Evolutionary conservation across 2,329 filamentous ascomycete genomes (phyloP).

Genomic region (Pestalotiopsis sp.): DNA sequence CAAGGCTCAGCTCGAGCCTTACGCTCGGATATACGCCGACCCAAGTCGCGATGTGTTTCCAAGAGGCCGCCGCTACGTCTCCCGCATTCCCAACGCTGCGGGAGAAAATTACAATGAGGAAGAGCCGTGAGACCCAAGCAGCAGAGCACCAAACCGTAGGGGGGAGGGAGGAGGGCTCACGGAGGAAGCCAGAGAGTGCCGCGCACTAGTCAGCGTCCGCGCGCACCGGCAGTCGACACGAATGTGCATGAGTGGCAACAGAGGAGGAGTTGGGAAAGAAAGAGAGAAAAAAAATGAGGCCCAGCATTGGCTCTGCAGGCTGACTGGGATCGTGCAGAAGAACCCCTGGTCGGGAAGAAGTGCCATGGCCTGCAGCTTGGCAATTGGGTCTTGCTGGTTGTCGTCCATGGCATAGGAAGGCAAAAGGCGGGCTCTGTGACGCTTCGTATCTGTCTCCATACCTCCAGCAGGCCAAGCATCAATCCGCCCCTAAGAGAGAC

Average conservation of each 20-base stretch:
- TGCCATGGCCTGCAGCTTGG: conserved; percentile 1
- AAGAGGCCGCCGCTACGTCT: conserved; percentile 6
- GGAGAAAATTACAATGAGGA: conserved; percentile 32
- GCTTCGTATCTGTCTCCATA: not conserved
- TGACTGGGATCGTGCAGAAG: conserved; percentile 4
- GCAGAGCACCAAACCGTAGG: not conserved
- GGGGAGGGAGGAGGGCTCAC: no score
- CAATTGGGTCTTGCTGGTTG: not conserved
- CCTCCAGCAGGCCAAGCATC: not conserved
- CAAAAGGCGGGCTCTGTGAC: not conserved
- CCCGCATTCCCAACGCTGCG: conserved; percentile 15
- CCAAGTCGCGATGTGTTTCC: not conserved
- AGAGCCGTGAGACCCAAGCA: conserved; percentile 31
- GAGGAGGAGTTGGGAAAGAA: not conserved
- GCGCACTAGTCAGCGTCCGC: conserved; percentile 5
- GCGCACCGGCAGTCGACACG: conserved; percentile 8
- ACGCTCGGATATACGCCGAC: not conserved
- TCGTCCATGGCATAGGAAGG: not conserved
- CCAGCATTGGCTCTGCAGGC: conserved; percentile 5
- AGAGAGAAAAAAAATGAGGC: not conserved
- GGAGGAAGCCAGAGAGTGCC: conserved; percentile 1
- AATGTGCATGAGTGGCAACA: not conserved
- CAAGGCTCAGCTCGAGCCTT: conserved; percentile 4
- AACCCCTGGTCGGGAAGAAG: not conserved
- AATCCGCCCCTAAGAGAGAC: not conserved